Percentiles rank a stretch among this genome's conserved stretches.
Evolutionary conservation across 495 filamentous ascomycete species (phyloP).

Genomic region (Chaetomium cochliodes): DNA sequence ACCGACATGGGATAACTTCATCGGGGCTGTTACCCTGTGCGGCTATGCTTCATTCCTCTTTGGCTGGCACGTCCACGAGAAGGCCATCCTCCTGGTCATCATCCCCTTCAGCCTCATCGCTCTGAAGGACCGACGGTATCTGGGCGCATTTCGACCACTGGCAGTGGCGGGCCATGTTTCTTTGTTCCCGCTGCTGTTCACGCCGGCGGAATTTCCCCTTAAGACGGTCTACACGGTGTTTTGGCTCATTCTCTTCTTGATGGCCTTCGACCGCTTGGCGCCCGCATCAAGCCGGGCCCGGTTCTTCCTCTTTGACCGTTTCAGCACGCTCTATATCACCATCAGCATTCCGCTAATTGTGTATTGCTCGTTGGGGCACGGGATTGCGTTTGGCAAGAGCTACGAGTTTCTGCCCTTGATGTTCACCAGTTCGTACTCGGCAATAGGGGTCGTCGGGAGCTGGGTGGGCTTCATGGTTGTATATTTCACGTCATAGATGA

Average conservation of each 20-base stretch:
- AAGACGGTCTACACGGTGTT: constrained; percentile 92
- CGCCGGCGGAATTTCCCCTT: constrained; percentile 83
- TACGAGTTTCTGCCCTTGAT: constrained; percentile 93
- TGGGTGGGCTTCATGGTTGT: constrained; percentile 96
- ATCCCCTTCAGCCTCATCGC: constrained; percentile 95
- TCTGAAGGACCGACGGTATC: constrained; percentile 84
- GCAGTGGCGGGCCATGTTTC: constrained; percentile 93
- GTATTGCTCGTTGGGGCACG: constrained; percentile 84
- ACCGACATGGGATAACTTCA: constrained; percentile 82
- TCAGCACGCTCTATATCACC: constrained; percentile 83
- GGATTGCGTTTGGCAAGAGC: constrained; percentile 73
- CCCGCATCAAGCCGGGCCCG: constrained; percentile 71
- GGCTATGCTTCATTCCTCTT: constrained; percentile 96
- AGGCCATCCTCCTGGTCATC: constrained; percentile 90
- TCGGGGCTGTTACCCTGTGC: constrained; percentile 89
- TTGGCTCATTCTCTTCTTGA: constrained; percentile 84
- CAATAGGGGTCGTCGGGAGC: constrained; percentile 91
- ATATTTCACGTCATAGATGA: constrained; percentile 68
- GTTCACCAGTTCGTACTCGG: constrained; percentile 95
- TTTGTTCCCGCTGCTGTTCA: constrained; percentile 91
- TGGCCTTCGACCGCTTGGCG: constrained; percentile 82
- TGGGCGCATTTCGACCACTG: constrained; percentile 87
- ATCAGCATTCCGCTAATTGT: constrained; percentile 83
- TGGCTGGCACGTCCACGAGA: constrained; percentile 98
- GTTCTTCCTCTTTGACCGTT: constrained; percentile 85